Evolutionary conservation across 495 filamentous ascomycete genomes (phyloP).

Genomic region (Aspergillus cavernicola): DNA sequence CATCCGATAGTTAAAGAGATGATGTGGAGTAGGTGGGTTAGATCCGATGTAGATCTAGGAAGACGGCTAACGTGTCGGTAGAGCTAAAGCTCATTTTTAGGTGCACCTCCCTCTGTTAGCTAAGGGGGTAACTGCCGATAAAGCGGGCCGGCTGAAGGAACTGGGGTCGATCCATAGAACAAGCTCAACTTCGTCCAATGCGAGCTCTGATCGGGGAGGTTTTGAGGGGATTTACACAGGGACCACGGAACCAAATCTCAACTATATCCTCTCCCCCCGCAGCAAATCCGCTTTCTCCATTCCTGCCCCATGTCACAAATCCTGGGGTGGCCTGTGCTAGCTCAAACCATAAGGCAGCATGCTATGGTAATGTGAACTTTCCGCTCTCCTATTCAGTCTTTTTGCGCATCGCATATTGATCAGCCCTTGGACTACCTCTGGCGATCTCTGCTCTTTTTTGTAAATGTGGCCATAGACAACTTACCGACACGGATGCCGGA

Average conservation of each 20-base stretch:
- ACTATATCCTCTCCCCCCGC: not conserved
- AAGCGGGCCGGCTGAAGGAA: not conserved
- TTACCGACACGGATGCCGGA: not conserved
- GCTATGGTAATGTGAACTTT: too few species aligned
- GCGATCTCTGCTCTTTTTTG: not conserved
- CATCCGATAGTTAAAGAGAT: not conserved
- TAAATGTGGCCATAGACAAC: not conserved
- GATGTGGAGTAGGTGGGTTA: not conserved
- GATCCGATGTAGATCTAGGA: not conserved
- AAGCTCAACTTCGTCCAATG: not conserved
- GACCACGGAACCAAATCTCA: not conserved
- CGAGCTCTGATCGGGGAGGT: too few species aligned
- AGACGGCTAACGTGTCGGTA: constrained; percentile 1
- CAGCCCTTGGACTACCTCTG: too few species aligned
- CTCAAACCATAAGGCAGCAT: too few species aligned
- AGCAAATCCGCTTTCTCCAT: not conserved
- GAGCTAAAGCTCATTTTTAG: not conserved
- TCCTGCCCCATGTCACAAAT: not conserved
- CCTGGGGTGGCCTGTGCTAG: not conserved
- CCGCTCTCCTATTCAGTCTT: too few species aligned
- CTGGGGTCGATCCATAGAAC: not conserved
- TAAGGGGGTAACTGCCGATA: not conserved
- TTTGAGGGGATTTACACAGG: not conserved
- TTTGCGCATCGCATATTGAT: too few species aligned
- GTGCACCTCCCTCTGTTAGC: not conserved